Base-by-base conservation (phyloP, 2,329 filamentous ascomycete species). In the Metarhizium rileyi region DNA sequence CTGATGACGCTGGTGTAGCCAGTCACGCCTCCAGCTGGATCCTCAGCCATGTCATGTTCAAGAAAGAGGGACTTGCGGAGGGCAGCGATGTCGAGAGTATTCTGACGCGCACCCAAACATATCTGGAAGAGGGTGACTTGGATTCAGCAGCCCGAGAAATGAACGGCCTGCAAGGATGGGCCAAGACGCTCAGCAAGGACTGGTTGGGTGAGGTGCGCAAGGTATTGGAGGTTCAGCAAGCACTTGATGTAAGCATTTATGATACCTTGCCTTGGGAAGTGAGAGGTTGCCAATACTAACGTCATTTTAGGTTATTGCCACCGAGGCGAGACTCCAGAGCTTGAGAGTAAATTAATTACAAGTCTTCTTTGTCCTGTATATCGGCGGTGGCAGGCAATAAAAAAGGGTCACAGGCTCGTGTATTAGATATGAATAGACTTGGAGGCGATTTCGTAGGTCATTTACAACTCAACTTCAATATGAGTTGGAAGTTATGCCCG, bases 51-150 rank as follows among this genome's bases (percentile, higher is more conserved):
- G 77, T 97, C 47, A 82, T 97, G 72, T 97, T 98, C 80, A 90
- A 89, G 76, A 97, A 97, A 78, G 83, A 86, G 62, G 87, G 86
- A 9, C 75, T 93, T 44, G 86, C 89, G 0, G 82, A 82, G 23
- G 90, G 91, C 20, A 78, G 88, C 58, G 91, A 97, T 62, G 91
- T 97, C 22, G 93, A 98, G 76, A 94, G 90, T 61, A 84, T 97
- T 52, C 78, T 98, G 44, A 87, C 87, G 3, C 79, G 93, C 55
- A 91, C 93, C 1, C 90, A 98, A 70, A 90, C 84, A 7, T 78
- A 89, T 58, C 77, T 98, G 20, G 90, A 98, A 71, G 89, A 97
- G 70, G 93, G 93, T 22, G 84, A 96, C 62, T 70, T 98, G 50
- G 93, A 98, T 66, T 84, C 79, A 48, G 93, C 93, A 3, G 90